Evolutionary conservation across 805 yeast genomes (phyloP).

Genomic region (Ogataea polymorpha): DNA sequence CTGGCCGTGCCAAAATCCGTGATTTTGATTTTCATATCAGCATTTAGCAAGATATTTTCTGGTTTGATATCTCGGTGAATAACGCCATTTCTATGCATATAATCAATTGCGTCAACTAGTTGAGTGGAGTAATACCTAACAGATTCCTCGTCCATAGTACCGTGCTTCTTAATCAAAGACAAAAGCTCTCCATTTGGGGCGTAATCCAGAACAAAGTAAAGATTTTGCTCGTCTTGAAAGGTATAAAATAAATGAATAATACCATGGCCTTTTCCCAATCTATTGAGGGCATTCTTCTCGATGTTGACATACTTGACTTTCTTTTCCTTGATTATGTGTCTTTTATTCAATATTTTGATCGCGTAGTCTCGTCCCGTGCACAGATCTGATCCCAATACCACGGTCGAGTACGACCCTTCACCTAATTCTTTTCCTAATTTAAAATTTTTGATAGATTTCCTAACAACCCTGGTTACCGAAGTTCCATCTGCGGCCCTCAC

Average conservation of each 20-base stretch:
- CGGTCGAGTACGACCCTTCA: conserved; percentile 96
- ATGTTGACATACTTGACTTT: conserved; percentile 82
- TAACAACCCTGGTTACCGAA: conserved; percentile 47
- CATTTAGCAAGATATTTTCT: conserved; percentile 69
- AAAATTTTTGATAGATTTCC: conserved; percentile 72
- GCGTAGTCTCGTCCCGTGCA: conserved; percentile 66
- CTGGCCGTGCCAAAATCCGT: conserved; percentile 89
- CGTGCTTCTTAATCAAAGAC: conserved; percentile 61
- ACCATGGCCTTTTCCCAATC: conserved; percentile 59
- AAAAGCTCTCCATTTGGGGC: conserved; percentile 79
- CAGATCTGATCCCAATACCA: conserved; percentile 76
- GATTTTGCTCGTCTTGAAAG: conserved; percentile 70
- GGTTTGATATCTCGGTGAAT: conserved; percentile 83
- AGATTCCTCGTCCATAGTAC: conserved; percentile 69
- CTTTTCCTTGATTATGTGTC: conserved; percentile 76
- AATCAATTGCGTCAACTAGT: conserved; percentile 66
- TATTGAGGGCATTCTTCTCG: conserved; percentile 74
- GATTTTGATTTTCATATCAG: conserved; percentile 57
- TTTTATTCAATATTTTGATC: conserved; percentile 70
- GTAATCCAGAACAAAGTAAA: conserved; percentile 74
- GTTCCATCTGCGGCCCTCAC: conserved; percentile 46
- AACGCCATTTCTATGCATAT: conserved; percentile 72
- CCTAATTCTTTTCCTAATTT: conserved; percentile 85
- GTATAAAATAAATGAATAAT: conserved; percentile 70
- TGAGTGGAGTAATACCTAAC: conserved; percentile 70